A percentile compares a stretch with the other conserved stretches of the same genome.
These are phyloP conservation scores for Austroboletus novae-zelandiae DNA, from an alignment of 1,284 basidiomycete genomes.

Conservation along the genomic window DNA sequence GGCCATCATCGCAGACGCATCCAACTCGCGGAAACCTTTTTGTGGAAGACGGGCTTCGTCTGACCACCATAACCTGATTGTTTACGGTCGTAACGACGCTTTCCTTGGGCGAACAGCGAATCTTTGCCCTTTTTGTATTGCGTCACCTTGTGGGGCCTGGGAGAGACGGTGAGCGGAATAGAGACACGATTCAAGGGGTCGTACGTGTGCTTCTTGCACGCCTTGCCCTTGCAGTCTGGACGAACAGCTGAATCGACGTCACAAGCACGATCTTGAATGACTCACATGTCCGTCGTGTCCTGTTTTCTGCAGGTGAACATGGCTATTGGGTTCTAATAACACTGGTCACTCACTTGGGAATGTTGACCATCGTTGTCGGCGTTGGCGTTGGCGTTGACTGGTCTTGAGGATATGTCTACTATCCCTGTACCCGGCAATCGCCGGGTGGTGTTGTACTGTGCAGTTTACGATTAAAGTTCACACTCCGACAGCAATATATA, in stretches of 20 bases:
- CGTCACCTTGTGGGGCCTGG: constrained; percentile 91
- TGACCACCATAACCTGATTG: constrained; percentile 99
- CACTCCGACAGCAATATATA: constrained; percentile 7
- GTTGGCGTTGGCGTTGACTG: constrained; percentile 10
- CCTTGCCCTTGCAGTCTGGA: constrained; percentile 95
- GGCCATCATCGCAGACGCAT: no score
- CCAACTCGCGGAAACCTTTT: constrained; percentile 56
- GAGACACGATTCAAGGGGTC: constrained; percentile 31
- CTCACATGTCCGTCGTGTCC: constrained; percentile 85
- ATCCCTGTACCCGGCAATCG: constrained; percentile 22
- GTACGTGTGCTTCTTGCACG: constrained; percentile 98
- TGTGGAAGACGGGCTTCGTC: constrained; percentile 99
- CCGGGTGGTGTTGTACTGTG: constrained; percentile 25
- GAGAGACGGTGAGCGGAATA: neutral
- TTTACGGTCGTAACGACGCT: constrained; percentile 99
- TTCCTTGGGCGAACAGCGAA: constrained; percentile 95
- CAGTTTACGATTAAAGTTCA: constrained; percentile 24
- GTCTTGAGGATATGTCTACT: constrained; percentile 13
- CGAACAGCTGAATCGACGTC: neutral
- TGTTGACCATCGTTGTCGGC: constrained; percentile 75
- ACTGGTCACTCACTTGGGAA: constrained; percentile 72
- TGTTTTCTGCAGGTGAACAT: constrained; percentile 31
- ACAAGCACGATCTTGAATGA: constrained; percentile 17
- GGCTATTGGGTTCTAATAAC: constrained; percentile 12
- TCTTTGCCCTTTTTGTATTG: constrained; percentile 99